Conservation (phyloP, 768 basidiomycete genomes). For the Guyanaporus albipodus region DNA sequence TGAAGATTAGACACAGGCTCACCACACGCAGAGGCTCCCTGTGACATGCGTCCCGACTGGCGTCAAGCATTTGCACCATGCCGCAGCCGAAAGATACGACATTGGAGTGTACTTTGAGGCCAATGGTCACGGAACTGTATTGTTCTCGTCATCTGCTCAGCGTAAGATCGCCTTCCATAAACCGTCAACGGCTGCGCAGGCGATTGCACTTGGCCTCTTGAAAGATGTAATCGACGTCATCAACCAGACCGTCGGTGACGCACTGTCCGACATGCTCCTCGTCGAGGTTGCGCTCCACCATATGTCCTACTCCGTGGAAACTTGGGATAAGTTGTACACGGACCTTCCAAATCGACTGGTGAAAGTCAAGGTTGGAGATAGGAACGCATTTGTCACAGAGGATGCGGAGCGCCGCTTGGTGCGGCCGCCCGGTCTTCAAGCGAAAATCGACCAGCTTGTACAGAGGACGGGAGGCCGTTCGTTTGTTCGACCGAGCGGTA, state of each 20-base stretch:
- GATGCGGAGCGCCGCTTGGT: constrained; percentile 91
- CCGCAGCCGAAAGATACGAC: constrained; percentile 86
- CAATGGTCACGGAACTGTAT: constrained; percentile 96
- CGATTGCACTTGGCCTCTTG: constrained; percentile 73
- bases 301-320: constrained; percentile 72
- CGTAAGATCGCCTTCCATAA: constrained; percentile 56
- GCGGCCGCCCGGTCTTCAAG: constrained; percentile 76
- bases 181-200: constrained; percentile 79
- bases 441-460: constrained; percentile 76
- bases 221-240: constrained; percentile 77
- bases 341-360: constrained; percentile 95
- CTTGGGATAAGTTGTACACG: constrained; percentile 92
- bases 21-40: constrained; percentile 68
- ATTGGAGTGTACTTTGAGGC: constrained; percentile 99
- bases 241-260: constrained; percentile 98
- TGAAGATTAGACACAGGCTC: constrained; percentile 4
- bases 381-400: constrained; percentile 80
- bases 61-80: constrained; percentile 97
- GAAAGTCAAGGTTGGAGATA: constrained; percentile 84
- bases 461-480: constrained; percentile 82
- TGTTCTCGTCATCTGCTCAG: constrained; percentile 81
- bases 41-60: constrained; percentile 95
- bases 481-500: constrained; percentile 95
- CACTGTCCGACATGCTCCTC: constrained; percentile 91
- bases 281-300: constrained; percentile 92